Conservation (phyloP, 352 stramenopile genomes). For the Phytophthora syringae region DNA sequence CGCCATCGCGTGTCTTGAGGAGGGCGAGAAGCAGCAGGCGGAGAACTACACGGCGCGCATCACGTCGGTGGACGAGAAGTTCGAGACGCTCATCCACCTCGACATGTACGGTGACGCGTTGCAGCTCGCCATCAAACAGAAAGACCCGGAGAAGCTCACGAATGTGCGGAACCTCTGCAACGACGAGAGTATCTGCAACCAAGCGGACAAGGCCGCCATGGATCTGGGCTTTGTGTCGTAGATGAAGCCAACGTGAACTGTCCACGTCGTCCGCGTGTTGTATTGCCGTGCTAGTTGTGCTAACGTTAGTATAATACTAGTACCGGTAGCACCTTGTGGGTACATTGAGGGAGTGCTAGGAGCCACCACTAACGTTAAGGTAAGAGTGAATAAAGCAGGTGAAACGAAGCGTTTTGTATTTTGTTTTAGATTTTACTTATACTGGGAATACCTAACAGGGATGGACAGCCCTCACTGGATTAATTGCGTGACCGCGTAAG, state of each 20-base stretch:
- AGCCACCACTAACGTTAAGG: neutral
- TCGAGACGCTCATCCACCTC: conserved; percentile 87
- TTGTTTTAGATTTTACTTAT: too few relatives aligned
- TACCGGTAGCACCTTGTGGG: conserved; percentile 4
- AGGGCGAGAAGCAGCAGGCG: conserved; percentile 84
- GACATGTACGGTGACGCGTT: conserved; percentile 86
- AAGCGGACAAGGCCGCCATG: conserved; percentile 82
- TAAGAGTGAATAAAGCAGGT: conserved; percentile 12
- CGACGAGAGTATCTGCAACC: conserved; percentile 74
- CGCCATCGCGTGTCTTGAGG: conserved; percentile 74
- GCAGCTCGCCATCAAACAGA: conserved; percentile 85
- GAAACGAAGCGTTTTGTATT: neutral
- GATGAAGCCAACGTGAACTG: neutral
- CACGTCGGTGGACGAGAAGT: conserved; percentile 85
- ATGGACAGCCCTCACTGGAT: too few relatives aligned
- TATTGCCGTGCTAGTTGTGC: conserved; percentile 27
- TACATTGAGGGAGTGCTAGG: conserved; percentile 1
- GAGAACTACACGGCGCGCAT: conserved; percentile 85
- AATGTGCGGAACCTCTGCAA: conserved; percentile 83
- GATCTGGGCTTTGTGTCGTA: conserved; percentile 84
- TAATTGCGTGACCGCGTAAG: too few relatives aligned
- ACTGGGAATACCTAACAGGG: too few relatives aligned
- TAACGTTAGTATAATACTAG: too few relatives aligned
- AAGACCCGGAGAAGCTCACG: conserved; percentile 88
- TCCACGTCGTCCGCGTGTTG: conserved; percentile 14